Conservation (phyloP, 306 rosid genomes). For the Lathyrus oleraceus region DNA sequence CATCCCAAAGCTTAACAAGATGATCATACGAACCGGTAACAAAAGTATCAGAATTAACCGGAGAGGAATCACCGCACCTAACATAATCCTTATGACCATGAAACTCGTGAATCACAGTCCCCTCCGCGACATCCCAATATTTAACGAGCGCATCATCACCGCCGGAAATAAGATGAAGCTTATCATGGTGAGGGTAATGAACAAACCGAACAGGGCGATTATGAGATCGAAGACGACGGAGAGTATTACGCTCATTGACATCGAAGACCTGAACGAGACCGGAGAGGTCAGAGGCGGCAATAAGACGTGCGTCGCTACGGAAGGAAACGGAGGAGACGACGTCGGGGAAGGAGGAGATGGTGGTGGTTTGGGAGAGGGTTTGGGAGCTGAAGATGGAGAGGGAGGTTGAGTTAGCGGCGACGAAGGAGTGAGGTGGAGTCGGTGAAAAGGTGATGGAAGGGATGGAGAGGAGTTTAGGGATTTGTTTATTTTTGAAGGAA, state of each 20-base stretch:
- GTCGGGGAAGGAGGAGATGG: conserved; percentile 64
- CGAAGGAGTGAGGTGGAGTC: conserved; percentile 51
- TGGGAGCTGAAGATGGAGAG: conserved; percentile 56
- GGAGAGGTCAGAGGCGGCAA: conserved; percentile 81
- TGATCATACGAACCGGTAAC: conserved; percentile 90
- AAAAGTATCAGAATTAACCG: conserved; percentile 57
- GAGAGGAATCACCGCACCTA: conserved; percentile 84
- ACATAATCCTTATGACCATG: conserved; percentile 81
- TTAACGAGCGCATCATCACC: conserved; percentile 82
- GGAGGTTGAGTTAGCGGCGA: conserved; percentile 69
- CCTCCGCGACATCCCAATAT: conserved; percentile 79
- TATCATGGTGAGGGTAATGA: conserved; percentile 62
- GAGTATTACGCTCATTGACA: conserved; percentile 54
- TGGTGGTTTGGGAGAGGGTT: conserved; percentile 51
- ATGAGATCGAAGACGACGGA: conserved; percentile 73
- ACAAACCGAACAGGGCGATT: conserved; percentile 75
- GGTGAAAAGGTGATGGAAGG: conserved; percentile 73
- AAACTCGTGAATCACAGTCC: conserved; percentile 42
- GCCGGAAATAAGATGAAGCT: conserved; percentile 83
- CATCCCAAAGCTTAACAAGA: conserved; percentile 83
- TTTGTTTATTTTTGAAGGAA: conserved; percentile 69
- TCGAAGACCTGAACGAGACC: conserved; percentile 79
- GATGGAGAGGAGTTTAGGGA: conserved; percentile 59
- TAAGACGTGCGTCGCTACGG: conserved; percentile 73
- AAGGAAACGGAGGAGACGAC: conserved; percentile 70